phyloP scores from a whole-genome alignment of 495 filamentous ascomycete species.

The Endocarpon pusillum region DNA sequence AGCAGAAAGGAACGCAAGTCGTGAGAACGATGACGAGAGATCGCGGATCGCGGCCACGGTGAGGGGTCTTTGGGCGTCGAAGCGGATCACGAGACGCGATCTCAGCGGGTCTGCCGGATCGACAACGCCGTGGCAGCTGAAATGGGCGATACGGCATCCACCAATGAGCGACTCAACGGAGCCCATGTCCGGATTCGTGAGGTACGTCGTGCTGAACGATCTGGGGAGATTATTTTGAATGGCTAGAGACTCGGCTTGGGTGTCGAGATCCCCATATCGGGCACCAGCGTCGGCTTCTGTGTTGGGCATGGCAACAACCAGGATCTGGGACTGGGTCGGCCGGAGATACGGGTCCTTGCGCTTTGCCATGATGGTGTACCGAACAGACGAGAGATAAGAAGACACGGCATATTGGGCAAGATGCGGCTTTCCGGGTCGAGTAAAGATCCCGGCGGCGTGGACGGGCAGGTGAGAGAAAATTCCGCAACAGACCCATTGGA shows the following conservation, averaged over 20 bases:
- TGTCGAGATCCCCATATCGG: not conserved
- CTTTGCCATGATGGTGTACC: not conserved
- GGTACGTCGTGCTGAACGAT: not conserved
- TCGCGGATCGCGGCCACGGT: conserved; percentile 1
- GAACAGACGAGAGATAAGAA: not conserved
- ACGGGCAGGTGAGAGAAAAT: not conserved
- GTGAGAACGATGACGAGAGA: conserved; percentile 1
- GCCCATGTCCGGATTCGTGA: not conserved
- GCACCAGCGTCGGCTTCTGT: not conserved
- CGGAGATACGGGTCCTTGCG: not conserved
- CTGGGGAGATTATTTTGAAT: not conserved
- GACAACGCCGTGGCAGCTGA: conserved; percentile 7
- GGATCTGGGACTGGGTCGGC: not conserved
- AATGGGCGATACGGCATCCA: conserved; percentile 4
- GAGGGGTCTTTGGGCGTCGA: conserved; percentile 1
- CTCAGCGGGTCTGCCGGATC: conserved; percentile 2
- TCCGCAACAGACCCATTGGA: not conserved
- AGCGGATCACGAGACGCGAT: conserved; percentile 3
- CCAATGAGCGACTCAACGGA: not conserved
- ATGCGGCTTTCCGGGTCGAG: not conserved
- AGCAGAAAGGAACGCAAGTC: conserved; percentile 9
- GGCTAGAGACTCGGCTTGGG: not conserved
- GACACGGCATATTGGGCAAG: not conserved
- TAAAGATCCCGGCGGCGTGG: not conserved
- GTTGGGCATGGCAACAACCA: not conserved